phyloP scores from a whole-genome alignment of 169 alveolate genomes.

The Eimeria praecox region DNA sequence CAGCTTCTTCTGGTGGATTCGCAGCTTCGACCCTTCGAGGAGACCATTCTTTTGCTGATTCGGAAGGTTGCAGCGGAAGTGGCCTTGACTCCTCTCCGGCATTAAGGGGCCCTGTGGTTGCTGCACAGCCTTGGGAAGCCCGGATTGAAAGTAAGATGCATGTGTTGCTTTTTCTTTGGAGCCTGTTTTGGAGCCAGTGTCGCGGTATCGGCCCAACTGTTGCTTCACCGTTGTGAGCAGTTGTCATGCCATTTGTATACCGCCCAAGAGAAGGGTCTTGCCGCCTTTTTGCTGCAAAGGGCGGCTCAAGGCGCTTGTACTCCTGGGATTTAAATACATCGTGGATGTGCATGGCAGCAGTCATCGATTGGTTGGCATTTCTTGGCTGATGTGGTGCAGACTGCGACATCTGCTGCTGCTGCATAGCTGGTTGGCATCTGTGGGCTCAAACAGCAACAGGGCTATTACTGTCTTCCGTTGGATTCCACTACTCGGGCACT shows the following conservation, averaged over 20 bases:
- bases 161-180: neutral
- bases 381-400: slow-evolving; percentile 40
- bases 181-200: neutral
- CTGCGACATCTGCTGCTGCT: slow-evolving; percentile 68
- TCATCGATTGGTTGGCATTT: neutral
- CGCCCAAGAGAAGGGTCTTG: neutral
- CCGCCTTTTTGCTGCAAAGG: neutral
- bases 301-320: neutral
- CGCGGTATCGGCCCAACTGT: neutral
- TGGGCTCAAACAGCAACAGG: slow-evolving; percentile 63
- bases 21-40: neutral
- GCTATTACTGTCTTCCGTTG: slow-evolving; percentile 34
- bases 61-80: slow-evolving; percentile 40
- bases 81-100: slow-evolving; percentile 45
- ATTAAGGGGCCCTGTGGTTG: neutral
- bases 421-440: slow-evolving; percentile 48
- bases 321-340: neutral
- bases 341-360: neutral
- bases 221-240: neutral
- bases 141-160: neutral
- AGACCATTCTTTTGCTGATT: neutral
- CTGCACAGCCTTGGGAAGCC: slow-evolving; percentile 56
- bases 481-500: slow-evolving; percentile 54
- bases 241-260: neutral
- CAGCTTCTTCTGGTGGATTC: neutral